Evolutionary conservation across 192 early-diverging fungal genomes (phyloP).

Genomic region (Coemansia interrupta): DNA sequence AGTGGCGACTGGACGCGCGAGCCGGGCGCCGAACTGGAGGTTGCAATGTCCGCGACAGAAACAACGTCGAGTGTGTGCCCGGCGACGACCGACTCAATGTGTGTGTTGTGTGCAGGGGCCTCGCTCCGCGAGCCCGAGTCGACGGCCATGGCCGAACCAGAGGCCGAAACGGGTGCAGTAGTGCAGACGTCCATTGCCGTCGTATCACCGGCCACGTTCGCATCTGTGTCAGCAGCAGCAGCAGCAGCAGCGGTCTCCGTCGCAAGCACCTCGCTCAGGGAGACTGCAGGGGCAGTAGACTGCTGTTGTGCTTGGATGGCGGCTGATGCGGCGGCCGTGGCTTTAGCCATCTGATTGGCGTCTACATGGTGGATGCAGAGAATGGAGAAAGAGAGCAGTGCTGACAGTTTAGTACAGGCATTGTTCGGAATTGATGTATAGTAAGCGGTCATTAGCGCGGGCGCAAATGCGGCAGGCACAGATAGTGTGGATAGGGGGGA

Average conservation of each 20-base stretch:
- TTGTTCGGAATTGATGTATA: too few species aligned
- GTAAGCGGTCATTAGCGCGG: too few species aligned
- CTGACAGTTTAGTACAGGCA: background rate
- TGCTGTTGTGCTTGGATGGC: constrained; percentile 10
- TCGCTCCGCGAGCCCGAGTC: constrained; percentile 1
- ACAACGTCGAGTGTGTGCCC: constrained; percentile 12
- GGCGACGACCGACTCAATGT: constrained; percentile 13
- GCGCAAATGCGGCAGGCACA: too few species aligned
- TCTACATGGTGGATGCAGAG: constrained; percentile 23
- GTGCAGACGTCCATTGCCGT: constrained; percentile 2
- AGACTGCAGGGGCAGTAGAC: constrained; percentile 11
- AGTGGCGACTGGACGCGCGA: constrained; percentile 33
- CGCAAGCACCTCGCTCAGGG: constrained; percentile 10
- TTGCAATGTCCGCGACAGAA: background rate
- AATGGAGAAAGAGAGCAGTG: constrained; percentile 21
- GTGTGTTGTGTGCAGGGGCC: constrained; percentile 13
- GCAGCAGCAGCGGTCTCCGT: constrained; percentile 18
- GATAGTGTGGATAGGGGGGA: too few species aligned
- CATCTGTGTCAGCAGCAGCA: constrained; percentile 10
- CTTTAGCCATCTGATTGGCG: constrained; percentile 25
- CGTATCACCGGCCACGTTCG: constrained; percentile 8
- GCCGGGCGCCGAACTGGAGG: constrained; percentile 26
- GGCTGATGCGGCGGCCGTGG: constrained; percentile 13
- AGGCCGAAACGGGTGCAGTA: constrained; percentile 12
- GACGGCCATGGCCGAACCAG: constrained; percentile 8